Conservation (phyloP, 2,329 filamentous ascomycete species). For the Mollisia scopiformis region DNA sequence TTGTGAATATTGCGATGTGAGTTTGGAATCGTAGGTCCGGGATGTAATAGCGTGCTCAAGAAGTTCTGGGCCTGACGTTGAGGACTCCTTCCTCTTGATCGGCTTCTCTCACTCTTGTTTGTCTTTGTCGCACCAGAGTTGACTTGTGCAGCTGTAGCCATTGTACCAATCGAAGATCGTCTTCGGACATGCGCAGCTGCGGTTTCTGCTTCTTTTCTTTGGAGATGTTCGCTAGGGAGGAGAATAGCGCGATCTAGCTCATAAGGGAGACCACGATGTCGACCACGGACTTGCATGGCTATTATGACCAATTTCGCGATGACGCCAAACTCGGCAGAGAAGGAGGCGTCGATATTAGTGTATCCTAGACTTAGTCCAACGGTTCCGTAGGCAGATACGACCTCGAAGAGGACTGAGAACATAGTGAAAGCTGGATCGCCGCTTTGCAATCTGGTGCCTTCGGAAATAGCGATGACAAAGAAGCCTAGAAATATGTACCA, state of each 20-base stretch:
- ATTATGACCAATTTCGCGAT: constrained; percentile 66
- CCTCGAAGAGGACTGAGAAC: constrained; percentile 78
- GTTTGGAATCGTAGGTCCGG: constrained; percentile 36
- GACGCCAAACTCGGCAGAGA: constrained; percentile 79
- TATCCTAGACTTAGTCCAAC: constrained; percentile 91
- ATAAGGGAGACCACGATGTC: constrained; percentile 70
- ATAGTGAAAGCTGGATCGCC: constrained; percentile 63
- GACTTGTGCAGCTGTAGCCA: constrained; percentile 3
- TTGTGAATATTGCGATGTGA: constrained; percentile 23
- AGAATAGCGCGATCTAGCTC: constrained; percentile 72
- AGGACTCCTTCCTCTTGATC: constrained; percentile 1
- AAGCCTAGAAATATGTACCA: constrained; percentile 96
- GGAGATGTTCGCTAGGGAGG: constrained; percentile 65
- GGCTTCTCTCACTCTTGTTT: constrained; percentile 13
- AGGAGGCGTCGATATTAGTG: constrained; percentile 72
- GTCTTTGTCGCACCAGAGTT: constrained; percentile 17
- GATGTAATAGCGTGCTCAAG: constrained; percentile 34
- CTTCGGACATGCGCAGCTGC: constrained; percentile 13
- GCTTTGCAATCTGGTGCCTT: constrained; percentile 70
- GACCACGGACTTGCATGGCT: constrained; percentile 70
- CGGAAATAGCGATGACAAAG: constrained; percentile 89
- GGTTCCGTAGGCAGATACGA: constrained; percentile 90
- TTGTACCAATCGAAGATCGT: constrained; percentile 22
- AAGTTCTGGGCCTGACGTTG: constrained; percentile 26
- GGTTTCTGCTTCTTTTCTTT: constrained; percentile 60